A percentile compares a stretch with the other conserved stretches of the same genome.
These are phyloP conservation scores for Lathyrus tuberosus DNA, from an alignment of 306 rosid genomes.

Conservation along the genomic window DNA sequence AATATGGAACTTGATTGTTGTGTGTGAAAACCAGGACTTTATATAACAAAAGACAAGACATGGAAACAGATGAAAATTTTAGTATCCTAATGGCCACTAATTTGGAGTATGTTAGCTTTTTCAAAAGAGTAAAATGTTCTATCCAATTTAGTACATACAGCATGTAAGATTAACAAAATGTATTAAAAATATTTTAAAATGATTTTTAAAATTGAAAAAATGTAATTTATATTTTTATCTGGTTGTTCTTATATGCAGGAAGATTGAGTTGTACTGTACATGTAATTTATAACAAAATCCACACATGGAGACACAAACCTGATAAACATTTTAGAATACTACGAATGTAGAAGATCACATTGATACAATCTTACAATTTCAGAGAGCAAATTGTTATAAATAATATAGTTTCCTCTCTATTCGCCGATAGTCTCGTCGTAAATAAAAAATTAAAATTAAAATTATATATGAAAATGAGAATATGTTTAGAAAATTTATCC, in stretches of 20 bases:
- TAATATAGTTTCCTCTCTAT: background rate
- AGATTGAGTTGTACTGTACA: background rate
- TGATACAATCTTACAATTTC: background rate
- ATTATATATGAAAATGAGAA: background rate
- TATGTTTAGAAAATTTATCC: background rate
- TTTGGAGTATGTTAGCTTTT: background rate
- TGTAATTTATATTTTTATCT: background rate
- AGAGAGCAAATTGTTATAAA: background rate
- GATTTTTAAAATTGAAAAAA: background rate
- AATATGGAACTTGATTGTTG: background rate
- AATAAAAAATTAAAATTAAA: background rate
- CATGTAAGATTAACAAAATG: background rate
- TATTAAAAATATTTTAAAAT: background rate
- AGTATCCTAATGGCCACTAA: background rate
- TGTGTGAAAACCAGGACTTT: background rate
- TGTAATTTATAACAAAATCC: background rate
- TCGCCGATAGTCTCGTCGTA: background rate
- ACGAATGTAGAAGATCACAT: background rate
- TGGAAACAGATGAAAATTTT: background rate
- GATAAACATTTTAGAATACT: background rate
- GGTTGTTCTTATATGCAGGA: background rate
- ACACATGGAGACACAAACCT: conserved; percentile 2
- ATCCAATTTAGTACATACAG: background rate
- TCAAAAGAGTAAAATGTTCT: background rate
- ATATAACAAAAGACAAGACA: background rate